A percentile compares a stretch with the other conserved stretches of the same genome.
Conservation (phyloP, 192 early-diverging fungal genomes). For the Coemansia erecta region DNA sequence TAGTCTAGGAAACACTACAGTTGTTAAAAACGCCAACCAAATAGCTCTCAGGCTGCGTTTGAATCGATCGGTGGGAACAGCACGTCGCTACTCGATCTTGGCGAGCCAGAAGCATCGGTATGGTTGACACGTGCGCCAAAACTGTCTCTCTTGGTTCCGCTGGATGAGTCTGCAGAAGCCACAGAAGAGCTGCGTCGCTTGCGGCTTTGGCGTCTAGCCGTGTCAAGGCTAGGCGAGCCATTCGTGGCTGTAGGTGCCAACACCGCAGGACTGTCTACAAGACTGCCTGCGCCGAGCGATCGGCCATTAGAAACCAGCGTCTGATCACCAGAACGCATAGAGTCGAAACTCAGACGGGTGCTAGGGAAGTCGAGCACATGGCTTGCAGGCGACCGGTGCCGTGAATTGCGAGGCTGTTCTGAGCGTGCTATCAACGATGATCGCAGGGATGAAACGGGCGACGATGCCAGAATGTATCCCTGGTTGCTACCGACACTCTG, state of each 20-base stretch:
- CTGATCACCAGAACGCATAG: background rate
- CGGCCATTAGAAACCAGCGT: no score
- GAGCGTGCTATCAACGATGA: slow-evolving; percentile 38
- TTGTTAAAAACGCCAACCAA: no score
- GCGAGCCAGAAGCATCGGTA: background rate
- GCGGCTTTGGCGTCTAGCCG: slow-evolving; percentile 19
- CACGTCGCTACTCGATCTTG: slow-evolving; percentile 13
- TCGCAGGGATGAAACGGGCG: slow-evolving; percentile 50
- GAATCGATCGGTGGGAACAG: slow-evolving; percentile 41
- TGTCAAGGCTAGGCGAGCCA: slow-evolving; percentile 4
- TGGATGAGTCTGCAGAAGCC: slow-evolving; percentile 1
- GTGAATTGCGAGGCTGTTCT: slow-evolving; percentile 6
- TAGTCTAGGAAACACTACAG: no score
- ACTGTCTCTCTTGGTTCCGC: background rate
- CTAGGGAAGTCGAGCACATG: background rate
- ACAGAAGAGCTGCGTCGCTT: slow-evolving; percentile 38
- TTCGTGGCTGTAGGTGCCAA: background rate
- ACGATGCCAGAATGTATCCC: slow-evolving; percentile 23
- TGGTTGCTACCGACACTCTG: slow-evolving; percentile 3
- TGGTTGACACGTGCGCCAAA: background rate
- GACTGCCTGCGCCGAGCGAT: background rate
- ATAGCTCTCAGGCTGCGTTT: no score
- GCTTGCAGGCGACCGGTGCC: background rate
- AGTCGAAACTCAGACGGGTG: slow-evolving; percentile 1
- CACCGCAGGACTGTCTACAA: background rate